A percentile compares a stretch with the other conserved stretches of the same genome.
Evolutionary conservation across 163 green algal species (phyloP).

Genomic region (Scenedesmus sp.): DNA sequence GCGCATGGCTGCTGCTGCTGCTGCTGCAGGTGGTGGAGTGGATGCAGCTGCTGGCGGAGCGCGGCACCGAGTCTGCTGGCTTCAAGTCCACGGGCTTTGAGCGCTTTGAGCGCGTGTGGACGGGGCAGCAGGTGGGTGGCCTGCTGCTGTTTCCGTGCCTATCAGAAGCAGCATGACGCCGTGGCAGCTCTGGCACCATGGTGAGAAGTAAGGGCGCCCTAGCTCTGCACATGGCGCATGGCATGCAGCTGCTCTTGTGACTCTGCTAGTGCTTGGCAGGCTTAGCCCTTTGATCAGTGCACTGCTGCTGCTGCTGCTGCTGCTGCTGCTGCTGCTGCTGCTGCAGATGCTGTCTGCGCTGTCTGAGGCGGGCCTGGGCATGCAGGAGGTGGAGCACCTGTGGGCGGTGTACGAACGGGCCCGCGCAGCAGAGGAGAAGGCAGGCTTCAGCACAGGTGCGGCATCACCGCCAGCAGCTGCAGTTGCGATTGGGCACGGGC

Average conservation of each 20-base stretch:
- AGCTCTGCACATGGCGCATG: no score
- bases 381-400: slow-evolving; percentile 55
- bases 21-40: slow-evolving; percentile 50
- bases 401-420: slow-evolving; percentile 41
- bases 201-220: no score
- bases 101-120: slow-evolving; percentile 63
- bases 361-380: slow-evolving; percentile 56
- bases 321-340: neutral
- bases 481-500: no score
- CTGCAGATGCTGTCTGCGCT: slow-evolving; percentile 51
- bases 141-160: neutral
- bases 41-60: slow-evolving; percentile 39
- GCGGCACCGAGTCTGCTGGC: neutral
- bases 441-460: slow-evolving; percentile 51
- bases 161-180: neutral
- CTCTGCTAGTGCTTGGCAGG: neutral
- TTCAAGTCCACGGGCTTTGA: slow-evolving; percentile 59
- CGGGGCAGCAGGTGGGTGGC: slow-evolving; percentile 51
- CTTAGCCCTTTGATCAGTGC: no score
- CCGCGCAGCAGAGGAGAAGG: slow-evolving; percentile 44
- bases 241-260: no score
- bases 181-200: neutral
- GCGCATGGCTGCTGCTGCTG: neutral
- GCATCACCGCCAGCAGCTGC: neutral
- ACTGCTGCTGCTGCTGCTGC: neutral